These are phyloP conservation scores for Candolleomyces efflorescens DNA, from an alignment of 768 basidiomycete species.

Conservation along the genomic window DNA sequence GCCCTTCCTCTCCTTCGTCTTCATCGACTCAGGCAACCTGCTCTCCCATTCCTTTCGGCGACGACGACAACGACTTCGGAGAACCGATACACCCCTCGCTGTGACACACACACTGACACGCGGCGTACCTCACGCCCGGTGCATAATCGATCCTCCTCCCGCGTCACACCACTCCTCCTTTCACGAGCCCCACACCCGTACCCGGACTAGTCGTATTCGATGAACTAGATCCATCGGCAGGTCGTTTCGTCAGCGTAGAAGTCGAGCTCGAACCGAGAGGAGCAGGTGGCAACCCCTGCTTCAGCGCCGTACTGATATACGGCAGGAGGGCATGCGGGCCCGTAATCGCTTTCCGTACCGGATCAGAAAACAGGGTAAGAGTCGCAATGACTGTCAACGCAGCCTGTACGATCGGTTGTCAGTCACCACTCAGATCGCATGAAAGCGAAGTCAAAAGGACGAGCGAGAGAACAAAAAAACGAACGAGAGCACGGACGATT, in stretches of 20 bases:
- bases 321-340: slow-evolving; percentile 49
- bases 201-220: no score
- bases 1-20: slow-evolving; percentile 19
- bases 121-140: slow-evolving; percentile 77
- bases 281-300: no score
- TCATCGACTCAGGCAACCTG: slow-evolving; percentile 53
- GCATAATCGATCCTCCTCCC: no score
- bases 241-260: no score
- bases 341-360: slow-evolving; percentile 65
- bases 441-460: no score
- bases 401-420: slow-evolving; percentile 55
- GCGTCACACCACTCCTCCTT: no score
- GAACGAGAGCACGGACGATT: no score
- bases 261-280: no score
- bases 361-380: slow-evolving; percentile 67
- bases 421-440: no score
- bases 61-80: slow-evolving; percentile 85
- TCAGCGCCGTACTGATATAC: slow-evolving; percentile 4
- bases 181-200: no score
- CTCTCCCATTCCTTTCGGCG: slow-evolving; percentile 74
- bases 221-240: no score
- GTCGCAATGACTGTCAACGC: slow-evolving; percentile 70
- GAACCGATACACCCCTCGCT: slow-evolving; percentile 70
- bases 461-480: neutral
- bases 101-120: slow-evolving; percentile 84